Evolutionary conservation across 225 moss, liverwort and hornwort species (phyloP).

Genomic region (Antitrichia curtipendula): DNA sequence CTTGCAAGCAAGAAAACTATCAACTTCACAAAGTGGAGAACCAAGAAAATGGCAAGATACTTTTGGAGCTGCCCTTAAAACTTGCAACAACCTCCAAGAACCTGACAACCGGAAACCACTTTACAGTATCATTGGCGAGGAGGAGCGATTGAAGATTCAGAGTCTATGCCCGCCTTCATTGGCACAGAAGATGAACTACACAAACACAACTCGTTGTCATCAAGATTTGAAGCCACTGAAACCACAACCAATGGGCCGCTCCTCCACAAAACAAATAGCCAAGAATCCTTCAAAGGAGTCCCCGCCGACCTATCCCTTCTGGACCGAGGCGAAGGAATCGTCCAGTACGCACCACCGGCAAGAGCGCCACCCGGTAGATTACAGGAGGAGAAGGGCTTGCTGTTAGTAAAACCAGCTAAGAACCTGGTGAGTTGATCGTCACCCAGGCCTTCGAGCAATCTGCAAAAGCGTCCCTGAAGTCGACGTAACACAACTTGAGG

Average conservation of each 20-base stretch:
- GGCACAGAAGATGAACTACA: slow-evolving; percentile 29
- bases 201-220: not conserved
- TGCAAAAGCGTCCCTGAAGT: not conserved
- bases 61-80: not conserved
- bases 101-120: not conserved
- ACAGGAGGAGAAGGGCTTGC: slow-evolving; percentile 14
- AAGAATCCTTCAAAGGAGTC: slow-evolving; percentile 1
- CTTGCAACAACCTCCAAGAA: not conserved
- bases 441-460: not conserved
- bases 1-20: not conserved
- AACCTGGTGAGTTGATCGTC: not conserved
- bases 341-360: slow-evolving; percentile 25
- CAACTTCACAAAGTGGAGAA: not conserved
- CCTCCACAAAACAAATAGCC: not conserved
- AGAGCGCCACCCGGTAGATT: slow-evolving; percentile 1
- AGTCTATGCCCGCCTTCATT: slow-evolving; percentile 20
- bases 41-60: not conserved
- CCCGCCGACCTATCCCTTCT: slow-evolving; percentile 19
- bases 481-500: not conserved
- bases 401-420: not conserved
- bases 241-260: not conserved
- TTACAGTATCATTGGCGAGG: slow-evolving; percentile 24
- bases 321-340: slow-evolving; percentile 34
- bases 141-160: slow-evolving; percentile 29
- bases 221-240: slow-evolving; percentile 11